phyloP scores from a whole-genome alignment of 768 basidiomycete species.

The Sporobolomyces phaffii region DNA sequence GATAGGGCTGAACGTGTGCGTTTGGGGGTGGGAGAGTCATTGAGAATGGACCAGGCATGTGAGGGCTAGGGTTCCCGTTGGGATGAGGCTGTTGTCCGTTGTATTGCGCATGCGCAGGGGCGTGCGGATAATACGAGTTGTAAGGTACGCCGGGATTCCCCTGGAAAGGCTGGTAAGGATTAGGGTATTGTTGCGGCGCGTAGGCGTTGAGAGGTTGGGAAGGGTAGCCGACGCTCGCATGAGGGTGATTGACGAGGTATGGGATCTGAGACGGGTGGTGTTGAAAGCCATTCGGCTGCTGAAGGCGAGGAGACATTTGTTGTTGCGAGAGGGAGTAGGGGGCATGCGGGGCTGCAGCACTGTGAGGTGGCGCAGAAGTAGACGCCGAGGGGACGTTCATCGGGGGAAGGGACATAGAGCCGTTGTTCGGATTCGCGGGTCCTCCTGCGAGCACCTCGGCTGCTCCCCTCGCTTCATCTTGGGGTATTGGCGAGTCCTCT shows the following conservation, averaged over 20 bases:
- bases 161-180: neutral
- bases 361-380: neutral
- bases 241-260: constrained; percentile 7
- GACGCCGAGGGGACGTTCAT: neutral
- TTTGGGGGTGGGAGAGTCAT: neutral
- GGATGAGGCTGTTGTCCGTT: neutral
- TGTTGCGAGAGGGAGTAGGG: neutral
- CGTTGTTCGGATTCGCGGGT: neutral
- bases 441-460: neutral
- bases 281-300: neutral
- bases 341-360: neutral
- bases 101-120: neutral
- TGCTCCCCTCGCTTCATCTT: constrained; percentile 2
- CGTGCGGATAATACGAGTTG: neutral
- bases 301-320: neutral
- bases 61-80: neutral
- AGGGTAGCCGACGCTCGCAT: neutral
- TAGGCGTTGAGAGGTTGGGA: neutral
- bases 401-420: neutral
- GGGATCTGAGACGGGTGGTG: neutral
- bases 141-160: neutral
- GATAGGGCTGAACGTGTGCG: neutral
- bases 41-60: neutral
- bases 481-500: neutral
- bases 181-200: neutral